Evolutionary conservation across 148 eudicot species (phyloP), one percentile per base, ranked within the genome.

Genomic region (Camellia sinensis): DNA sequence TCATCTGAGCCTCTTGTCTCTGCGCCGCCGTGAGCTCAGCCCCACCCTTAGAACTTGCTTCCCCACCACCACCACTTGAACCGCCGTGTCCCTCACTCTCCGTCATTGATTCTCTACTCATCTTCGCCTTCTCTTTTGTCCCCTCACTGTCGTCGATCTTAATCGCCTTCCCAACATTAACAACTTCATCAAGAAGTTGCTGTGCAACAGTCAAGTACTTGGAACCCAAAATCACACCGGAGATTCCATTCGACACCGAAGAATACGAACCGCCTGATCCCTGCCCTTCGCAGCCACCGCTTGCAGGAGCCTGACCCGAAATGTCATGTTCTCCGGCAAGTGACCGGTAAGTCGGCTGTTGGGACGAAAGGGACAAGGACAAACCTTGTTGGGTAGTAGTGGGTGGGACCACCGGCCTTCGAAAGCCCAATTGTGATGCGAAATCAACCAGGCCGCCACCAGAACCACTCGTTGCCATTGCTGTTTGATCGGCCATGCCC

Each of bases 1-100:
- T 91, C 92, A 90, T 87, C 78, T 91, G 95, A 83, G 90, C 87
- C 79, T 92, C 95, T 12, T 92, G 95, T 62, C 91, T 87, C 18
- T 92, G 93, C 7, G 95, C 87, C 0, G 90, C 87, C 7, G 81
- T 84, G 17, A 92, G 82, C 74, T 87, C 88, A 37, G 79, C 85
- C 5, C 46, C 86, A 3, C 75, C 87, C 77, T 76, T 79, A n/a
- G 54, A 56, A 13, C 79, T 80, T 5, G 74, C 78, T 15, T 75
- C 85, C 10, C 79, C 84, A 21, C 78, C 85, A 10, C 79, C 84
- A 21, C 78, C 85, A 43, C 78, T 76, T 3, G 77, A 57, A 8
- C 80, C 85, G 3, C 85, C 88, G 8, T 1, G 1, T 29, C 37
- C 37, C 37, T 80, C 85, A 0, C 75, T 15, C 1, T 43, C 80